phyloP scores from a whole-genome alignment of 1,139 yeast species.

The Groenewaldozyma auringiensis region DNA sequence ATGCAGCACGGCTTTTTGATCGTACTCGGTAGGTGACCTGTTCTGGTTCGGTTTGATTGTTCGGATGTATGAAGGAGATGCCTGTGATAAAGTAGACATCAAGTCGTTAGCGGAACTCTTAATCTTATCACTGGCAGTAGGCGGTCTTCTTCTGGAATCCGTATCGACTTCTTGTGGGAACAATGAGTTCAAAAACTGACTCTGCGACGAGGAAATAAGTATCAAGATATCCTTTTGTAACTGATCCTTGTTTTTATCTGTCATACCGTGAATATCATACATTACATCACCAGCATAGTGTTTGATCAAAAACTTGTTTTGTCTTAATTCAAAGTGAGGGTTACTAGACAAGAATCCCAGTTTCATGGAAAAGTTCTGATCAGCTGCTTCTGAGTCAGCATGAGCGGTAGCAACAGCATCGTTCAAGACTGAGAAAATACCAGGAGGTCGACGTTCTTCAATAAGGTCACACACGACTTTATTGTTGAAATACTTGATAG shows the following conservation, averaged over 20 bases:
- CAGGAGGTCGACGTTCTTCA: conserved; percentile 93
- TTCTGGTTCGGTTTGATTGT: conserved; percentile 97
- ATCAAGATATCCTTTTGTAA: conserved; percentile 83
- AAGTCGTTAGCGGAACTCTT: conserved; percentile 84
- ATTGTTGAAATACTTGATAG: conserved; percentile 93
- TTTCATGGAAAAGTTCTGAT: conserved; percentile 91
- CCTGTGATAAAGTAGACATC: conserved; percentile 79
- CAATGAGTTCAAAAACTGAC: conserved; percentile 54
- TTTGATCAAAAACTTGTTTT: conserved; percentile 79
- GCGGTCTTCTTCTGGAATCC: conserved; percentile 63
- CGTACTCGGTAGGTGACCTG: conserved; percentile 84
- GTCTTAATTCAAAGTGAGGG: conserved; percentile 84
- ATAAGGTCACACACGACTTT: conserved; percentile 95
- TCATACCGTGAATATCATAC: conserved; percentile 83
- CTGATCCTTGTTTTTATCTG: conserved; percentile 95
- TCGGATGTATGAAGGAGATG: conserved; percentile 93
- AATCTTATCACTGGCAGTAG: conserved; percentile 96
- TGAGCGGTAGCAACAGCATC: conserved; percentile 98
- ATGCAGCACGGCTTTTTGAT: conserved; percentile 81
- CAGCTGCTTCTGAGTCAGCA: conserved; percentile 96
- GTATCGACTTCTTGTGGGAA: conserved; percentile 77
- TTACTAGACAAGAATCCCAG: conserved; percentile 75
- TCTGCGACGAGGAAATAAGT: conserved; percentile 62
- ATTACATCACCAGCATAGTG: conserved; percentile 99
- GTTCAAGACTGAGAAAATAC: conserved; percentile 90